Base-by-base conservation (phyloP, 2,329 filamentous ascomycete species). In the Phialophora chinensis region DNA sequence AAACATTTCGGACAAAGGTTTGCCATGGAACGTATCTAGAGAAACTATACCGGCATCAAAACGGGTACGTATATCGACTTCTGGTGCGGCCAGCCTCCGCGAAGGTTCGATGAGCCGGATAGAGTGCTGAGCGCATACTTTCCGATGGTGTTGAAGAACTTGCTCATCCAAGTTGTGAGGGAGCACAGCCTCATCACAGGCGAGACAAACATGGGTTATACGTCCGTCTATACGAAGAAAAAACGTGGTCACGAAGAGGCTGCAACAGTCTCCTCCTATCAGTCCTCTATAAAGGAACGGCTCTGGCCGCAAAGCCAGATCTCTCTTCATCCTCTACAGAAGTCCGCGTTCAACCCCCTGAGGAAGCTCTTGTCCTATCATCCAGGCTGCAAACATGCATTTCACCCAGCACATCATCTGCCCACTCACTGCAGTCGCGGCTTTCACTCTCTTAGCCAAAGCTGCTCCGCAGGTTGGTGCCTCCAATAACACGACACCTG, bases 41-140 rank as follows among this genome's bases (percentile, higher is more conserved):
- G 35, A 42, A 17, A 42, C 17, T 17, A 42, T n/a, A 23, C 12
- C 20, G 3, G 49, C 20, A 52, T 27, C 17, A 52, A 25, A 10
- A 10, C 20, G 49, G 25, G 11, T 52, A 12, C 25, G 20, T 42
- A 20, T 52, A 20, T 27, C 20, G 25, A 52, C 25, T 10, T 52
- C 49, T 4, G 49, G 20, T 52, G 49, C 12, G 20, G 49, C 25
- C 25, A 52, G 20, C 20, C 49, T 11, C n/a, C 11, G 23, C 20
- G 17, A 27, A 17, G 23, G 25, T 27, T 11, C 20, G 25, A 25
- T 7, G 23, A n/a, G 3, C 20, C 29, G 23, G 44, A 14, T 61
- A 38, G 20, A 56, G 52, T 62, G 50, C 60, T 62, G 60, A 62
- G 33, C 50, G 60, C 60, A 7, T 25, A 62, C 23, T 55, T 29